Percentiles rank a stretch among this genome's conserved stretches.
These are phyloP conservation scores for Phytophthora fragariae DNA, from an alignment of 352 stramenopile species.

Conservation along the genomic window DNA sequence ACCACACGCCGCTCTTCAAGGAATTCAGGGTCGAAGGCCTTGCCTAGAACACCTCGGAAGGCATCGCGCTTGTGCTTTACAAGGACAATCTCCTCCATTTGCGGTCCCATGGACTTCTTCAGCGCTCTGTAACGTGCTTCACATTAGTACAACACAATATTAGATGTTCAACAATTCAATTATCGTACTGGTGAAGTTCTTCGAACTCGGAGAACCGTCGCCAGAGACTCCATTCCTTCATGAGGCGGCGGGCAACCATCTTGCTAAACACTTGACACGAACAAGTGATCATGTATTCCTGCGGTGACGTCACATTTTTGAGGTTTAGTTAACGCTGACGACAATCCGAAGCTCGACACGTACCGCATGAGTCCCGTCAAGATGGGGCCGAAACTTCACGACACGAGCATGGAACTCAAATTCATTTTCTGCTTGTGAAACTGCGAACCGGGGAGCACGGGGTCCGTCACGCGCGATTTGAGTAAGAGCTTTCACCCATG, in stretches of 20 bases:
- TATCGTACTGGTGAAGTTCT: constrained; percentile 54
- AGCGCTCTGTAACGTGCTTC: constrained; percentile 38
- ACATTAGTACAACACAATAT: background rate
- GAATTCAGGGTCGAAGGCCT: constrained; percentile 61
- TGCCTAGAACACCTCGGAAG: constrained; percentile 56
- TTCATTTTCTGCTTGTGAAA: constrained; percentile 42
- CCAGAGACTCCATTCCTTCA: constrained; percentile 74
- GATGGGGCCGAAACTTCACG: constrained; percentile 48
- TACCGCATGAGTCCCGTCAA: constrained; percentile 59
- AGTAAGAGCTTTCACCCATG: constrained; percentile 58
- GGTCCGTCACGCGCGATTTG: constrained; percentile 56
- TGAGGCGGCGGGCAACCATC: constrained; percentile 46
- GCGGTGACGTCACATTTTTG: background rate
- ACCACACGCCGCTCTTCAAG: constrained; percentile 63
- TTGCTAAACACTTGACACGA: constrained; percentile 68
- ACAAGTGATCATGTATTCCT: constrained; percentile 77
- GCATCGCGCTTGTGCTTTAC: constrained; percentile 64
- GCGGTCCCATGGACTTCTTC: constrained; percentile 50
- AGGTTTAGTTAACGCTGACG: too few species aligned
- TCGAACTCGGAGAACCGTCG: constrained; percentile 75
- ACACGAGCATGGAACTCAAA: constrained; percentile 56
- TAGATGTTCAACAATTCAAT: background rate
- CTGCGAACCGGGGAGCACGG: constrained; percentile 47
- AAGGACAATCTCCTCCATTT: constrained; percentile 59
- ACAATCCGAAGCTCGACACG: background rate